Evolutionary conservation across 306 rosid species (phyloP).

Genomic region (Cucurbita ficifolia): DNA sequence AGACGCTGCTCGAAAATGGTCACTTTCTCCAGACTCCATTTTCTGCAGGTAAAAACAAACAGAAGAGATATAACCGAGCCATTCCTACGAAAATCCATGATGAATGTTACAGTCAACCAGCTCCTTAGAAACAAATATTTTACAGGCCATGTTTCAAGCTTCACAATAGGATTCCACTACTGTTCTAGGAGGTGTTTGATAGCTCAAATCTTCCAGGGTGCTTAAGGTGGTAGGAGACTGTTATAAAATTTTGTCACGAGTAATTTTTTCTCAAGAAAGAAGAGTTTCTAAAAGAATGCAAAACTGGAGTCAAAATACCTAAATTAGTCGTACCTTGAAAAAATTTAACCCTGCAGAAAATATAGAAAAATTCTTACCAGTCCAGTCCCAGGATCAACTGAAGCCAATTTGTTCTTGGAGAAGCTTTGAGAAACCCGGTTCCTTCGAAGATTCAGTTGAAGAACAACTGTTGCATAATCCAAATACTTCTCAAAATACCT

Average conservation of each 20-base stretch:
- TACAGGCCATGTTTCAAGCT: not conserved
- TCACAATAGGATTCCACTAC: not conserved
- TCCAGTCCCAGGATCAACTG: conserved; percentile 15
- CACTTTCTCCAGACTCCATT: conserved; percentile 19
- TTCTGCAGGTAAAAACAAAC: conserved; percentile 33
- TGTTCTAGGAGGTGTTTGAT: not conserved
- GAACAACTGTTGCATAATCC: conserved; percentile 28
- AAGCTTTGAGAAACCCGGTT: conserved; percentile 19
- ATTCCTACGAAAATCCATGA: not conserved
- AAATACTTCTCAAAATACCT: conserved; percentile 31
- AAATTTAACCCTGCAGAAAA: not conserved
- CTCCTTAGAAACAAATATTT: not conserved
- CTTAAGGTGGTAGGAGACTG: not conserved
- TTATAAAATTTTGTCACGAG: not conserved
- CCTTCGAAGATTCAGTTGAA: conserved; percentile 24
- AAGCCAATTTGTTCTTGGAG: conserved; percentile 19
- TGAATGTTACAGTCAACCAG: not conserved
- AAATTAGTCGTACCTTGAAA: not conserved
- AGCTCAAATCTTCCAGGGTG: not conserved
- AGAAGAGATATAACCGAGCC: not conserved
- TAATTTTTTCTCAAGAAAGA: not conserved
- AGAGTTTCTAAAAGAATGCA: not conserved
- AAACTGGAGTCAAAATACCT: not conserved
- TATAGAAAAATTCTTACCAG: conserved; percentile 32
- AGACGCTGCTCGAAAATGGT: conserved; percentile 15